Evolutionary conservation across 2,329 filamentous ascomycete genomes (phyloP), one percentile per base, ranked within the genome.

Genomic region (Ambrosiella xylebori): DNA sequence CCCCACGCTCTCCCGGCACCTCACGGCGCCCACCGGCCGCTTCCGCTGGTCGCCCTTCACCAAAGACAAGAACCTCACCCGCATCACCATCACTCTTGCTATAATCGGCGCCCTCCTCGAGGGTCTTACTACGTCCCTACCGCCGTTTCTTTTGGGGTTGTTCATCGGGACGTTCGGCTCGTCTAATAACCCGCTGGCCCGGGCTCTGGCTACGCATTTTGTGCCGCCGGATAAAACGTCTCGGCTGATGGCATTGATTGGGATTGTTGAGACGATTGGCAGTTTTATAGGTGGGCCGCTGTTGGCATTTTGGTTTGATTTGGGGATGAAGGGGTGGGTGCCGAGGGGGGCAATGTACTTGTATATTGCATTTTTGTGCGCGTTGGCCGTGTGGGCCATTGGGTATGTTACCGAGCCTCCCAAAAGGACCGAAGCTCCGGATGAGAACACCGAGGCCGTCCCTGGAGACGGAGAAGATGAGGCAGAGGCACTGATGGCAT

Each of bases 261-360:
- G 68, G 58, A 73, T 72, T 63, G 64, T 67, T 2, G 71, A 73
- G 60, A 67, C 71, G 4, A 44, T 68, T 7, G 71, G 71, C 0
- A 66, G 69, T 0, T 71, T 73, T 35, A 65, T 71, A 5, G 71
- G 67, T n/a, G 70, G 68, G 0, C 71, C 71, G 0, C 68, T 68
- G 7, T 57, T 73, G 49, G 71, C 71, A 0, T 68, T 67, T 65
- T 68, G 65, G 19, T 73, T 73, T 56, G 67, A 68, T 3, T 56
- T 63, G 11, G 71, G 71, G 0, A 45, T 73, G 61, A 64, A 67
- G 53, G 63, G 56, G 58, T 70, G 71, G 0, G 15, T 66, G 1
- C 70, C 67, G 67, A 70, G 64, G 39, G 71, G 71, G 0, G 36
- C 72, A 58, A 71, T 71, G 3, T 73, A 69, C 66, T 66, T 71